Evolutionary conservation across 2,329 filamentous ascomycete species (phyloP).

Genomic region (Camillea tinctor): DNA sequence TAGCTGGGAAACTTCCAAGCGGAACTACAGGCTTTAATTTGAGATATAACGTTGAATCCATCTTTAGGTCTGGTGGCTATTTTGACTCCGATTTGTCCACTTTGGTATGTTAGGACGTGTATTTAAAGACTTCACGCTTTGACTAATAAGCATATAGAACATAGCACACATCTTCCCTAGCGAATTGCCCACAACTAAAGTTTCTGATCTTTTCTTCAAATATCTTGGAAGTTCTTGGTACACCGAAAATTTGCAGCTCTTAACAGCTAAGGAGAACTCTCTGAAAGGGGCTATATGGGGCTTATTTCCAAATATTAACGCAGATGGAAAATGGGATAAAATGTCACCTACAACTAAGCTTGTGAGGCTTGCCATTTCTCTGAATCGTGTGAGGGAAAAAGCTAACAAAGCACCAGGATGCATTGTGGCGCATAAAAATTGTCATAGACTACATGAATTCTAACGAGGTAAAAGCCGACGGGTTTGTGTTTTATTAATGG

Average conservation of each 20-base stretch:
- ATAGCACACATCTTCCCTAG: neutral
- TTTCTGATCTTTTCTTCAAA: neutral
- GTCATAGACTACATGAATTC: neutral
- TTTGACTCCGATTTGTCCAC: neutral
- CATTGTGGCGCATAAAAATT: neutral
- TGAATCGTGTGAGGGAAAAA: neutral
- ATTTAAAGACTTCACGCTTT: neutral
- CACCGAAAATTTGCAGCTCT: neutral
- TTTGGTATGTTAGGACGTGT: neutral
- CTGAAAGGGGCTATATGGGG: neutral
- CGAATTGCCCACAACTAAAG: neutral
- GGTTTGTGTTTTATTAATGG: neutral
- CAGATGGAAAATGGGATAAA: neutral
- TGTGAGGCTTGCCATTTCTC: neutral
- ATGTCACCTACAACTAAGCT: neutral
- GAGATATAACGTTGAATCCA: neutral
- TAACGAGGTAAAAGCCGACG: too few relatives aligned
- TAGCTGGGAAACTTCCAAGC: neutral
- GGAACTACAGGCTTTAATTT: neutral
- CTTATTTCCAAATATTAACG: neutral
- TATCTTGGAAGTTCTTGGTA: neutral
- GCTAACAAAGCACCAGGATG: neutral
- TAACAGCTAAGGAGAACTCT: slow-evolving; percentile 1
- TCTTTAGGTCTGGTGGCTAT: neutral
- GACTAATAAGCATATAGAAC: neutral